Evolutionary conservation across 176 grass and related monocot species (phyloP), one percentile per base, ranked within the genome.

Genomic region (Paspalum vaginatum): DNA sequence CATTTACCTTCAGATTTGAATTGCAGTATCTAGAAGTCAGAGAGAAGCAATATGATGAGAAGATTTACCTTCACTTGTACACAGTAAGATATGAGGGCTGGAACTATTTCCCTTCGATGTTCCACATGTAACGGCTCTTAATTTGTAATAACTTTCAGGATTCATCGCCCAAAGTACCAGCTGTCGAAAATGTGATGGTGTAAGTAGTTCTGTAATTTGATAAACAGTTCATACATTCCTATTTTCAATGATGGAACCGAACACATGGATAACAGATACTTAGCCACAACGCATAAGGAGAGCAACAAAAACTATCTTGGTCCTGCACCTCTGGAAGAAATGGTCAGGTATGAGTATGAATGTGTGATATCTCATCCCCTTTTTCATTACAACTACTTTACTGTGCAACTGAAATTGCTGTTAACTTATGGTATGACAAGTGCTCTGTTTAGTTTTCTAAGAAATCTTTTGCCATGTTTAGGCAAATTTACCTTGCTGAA

Each of bases 1-100:
- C 14, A 81, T 73, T 88, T 78, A 85, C 73, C 77, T 67, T 87
- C 42, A 79, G 16, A 79, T 72, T 91, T 89, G 2, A 89, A 85
- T 89, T 91, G 77, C 84, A 99, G 96, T 74, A 95, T 65, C 84
- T 99, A 8, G 90, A 99, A 89, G 79, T 95, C 79, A 87, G 96
- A 61, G 96, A 99, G 81, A 99, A 95, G 79, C 90, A 98, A 48
- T 99, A 99, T 55, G 96, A 99, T 76, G 88, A 86, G 72, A 95
- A 95, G 81, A 72, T 99, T 84, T 89, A 93, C 68, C 50, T 95
- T 80, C 84, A 98, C 65, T 86, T 95, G 43, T 99, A 79, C 77
- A 99, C 88, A 11, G 92, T 98, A 94, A 87, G 92, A 82, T 76
- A 77, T 65, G 46, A 26, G 2, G 57, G 53, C 47, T 64, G 49